A percentile compares a stretch with the other conserved stretches of the same genome.
Evolutionary conservation across 2,329 filamentous ascomycete genomes (phyloP).

Genomic region (Epichloe sylvatica): DNA sequence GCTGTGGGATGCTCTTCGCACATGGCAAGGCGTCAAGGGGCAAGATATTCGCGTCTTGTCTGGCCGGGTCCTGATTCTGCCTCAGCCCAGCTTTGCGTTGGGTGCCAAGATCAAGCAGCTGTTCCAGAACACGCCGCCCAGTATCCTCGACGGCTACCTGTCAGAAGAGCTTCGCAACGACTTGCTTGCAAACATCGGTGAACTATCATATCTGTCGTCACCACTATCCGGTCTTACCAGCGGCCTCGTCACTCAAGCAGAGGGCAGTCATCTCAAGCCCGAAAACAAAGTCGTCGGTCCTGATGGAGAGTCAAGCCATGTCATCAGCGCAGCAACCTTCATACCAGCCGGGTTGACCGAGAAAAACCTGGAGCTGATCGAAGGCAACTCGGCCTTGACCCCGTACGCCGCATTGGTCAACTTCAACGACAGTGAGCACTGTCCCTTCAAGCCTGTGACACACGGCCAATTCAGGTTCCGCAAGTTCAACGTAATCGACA

Average conservation of each 20-base stretch:
- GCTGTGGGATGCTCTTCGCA: too few relatives aligned
- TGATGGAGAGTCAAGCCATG: too few relatives aligned
- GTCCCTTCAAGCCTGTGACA: constrained; percentile 30
- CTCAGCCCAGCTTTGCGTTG: constrained; percentile 24
- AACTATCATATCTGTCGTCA: constrained; percentile 13
- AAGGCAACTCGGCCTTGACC: constrained; percentile 15
- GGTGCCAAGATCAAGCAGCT: constrained; percentile 20
- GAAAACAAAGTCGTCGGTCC: background rate
- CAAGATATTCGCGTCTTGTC: constrained; percentile 13
- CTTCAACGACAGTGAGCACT: too few relatives aligned
- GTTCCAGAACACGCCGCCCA: constrained; percentile 14
- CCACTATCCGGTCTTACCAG: constrained; percentile 20
- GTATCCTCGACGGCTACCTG: constrained; percentile 9
- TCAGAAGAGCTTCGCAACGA: constrained; percentile 2
- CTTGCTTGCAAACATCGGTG: constrained; percentile 2
- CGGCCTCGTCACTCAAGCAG: constrained; percentile 18
- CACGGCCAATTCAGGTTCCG: constrained; percentile 25
- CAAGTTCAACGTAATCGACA: constrained; percentile 35
- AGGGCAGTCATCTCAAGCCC: constrained; percentile 28
- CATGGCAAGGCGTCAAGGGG: too few relatives aligned
- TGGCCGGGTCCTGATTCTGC: constrained; percentile 25
- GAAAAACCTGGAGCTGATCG: constrained; percentile 12
- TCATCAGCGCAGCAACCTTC: background rate
- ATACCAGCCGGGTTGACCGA: constrained; percentile 11
- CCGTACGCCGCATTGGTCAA: constrained; percentile 20